Evolutionary conservation across 169 alveolate species (phyloP), one percentile per base, ranked within the genome.

Genomic region (Cytauxzoon felis): DNA sequence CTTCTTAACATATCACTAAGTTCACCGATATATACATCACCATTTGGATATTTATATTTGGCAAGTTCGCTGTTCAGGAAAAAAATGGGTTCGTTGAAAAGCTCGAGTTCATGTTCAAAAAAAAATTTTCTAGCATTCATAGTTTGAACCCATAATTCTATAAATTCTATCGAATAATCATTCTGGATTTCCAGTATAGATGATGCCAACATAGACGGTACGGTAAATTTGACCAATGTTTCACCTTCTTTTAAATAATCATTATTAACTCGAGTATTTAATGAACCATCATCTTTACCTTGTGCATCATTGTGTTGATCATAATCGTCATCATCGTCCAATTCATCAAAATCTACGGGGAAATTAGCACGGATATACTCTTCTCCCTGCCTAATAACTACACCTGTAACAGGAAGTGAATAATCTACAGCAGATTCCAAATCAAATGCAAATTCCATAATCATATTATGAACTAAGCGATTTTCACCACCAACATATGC

Each of bases 11-110:
- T 50, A 40, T 64, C 56, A 1, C n/a, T n/a, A 33, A 64, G 5
- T 7, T 62, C 79, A 1, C 84, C 84, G 3, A 63, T 53, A 48
- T 73, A 73, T 27, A 63, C 56, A 27, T 73, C 84, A 23, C 84
- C 84, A 43, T 73, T 73, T 18, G 84, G 72, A 26, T 73, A 73
- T 27, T 43, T 62, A 21, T 63, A 64, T 48, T 62, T 73, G 16
- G 78, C 79, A 23, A 61, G 30, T 26, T n/a, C 32, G 40, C 38
- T 19, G 50, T 18, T 33, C 8, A 45, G 4, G 34, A 11, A 41
- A 66, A 34, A 73, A 13, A 56, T 51, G 24, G 84, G 84, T 19
- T 63, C 71, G 27, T 18, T 73, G 73, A 63, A 64, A 11, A 51
- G 40, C 18, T 51, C 72, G 42, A 73, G 62, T 9, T 36, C 26